phyloP scores from a whole-genome alignment of 2,329 filamentous ascomycete species.

The Chalara sp. region DNA sequence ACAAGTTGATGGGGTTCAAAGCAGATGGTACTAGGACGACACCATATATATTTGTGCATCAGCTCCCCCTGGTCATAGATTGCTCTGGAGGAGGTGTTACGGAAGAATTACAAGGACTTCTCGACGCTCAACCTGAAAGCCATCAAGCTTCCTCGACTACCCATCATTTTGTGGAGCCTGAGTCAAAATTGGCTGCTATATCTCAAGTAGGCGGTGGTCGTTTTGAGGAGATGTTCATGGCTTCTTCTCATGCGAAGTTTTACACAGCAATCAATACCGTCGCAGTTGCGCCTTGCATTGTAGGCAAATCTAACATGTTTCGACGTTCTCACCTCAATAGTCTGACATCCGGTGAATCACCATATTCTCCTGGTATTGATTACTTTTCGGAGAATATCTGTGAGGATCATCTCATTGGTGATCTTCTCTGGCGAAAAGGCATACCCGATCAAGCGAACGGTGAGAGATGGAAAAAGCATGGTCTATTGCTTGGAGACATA shows the following conservation, averaged over 20 bases:
- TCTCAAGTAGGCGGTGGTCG: slow-evolving; percentile 61
- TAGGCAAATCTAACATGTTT: slow-evolving; percentile 99
- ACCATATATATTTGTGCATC: slow-evolving; percentile 89
- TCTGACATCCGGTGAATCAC: slow-evolving; percentile 44
- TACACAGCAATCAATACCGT: slow-evolving; percentile 96
- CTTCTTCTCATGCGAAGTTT: slow-evolving; percentile 91
- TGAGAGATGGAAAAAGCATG: slow-evolving; percentile 64
- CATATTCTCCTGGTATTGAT: slow-evolving; percentile 64
- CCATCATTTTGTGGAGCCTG: slow-evolving; percentile 18
- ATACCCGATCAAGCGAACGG: slow-evolving; percentile 40
- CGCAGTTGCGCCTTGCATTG: slow-evolving; percentile 81
- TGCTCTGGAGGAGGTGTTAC: slow-evolving; percentile 36
- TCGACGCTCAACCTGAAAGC: slow-evolving; percentile 7
- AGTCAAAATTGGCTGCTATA: slow-evolving; percentile 17
- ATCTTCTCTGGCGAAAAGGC: slow-evolving; percentile 74
- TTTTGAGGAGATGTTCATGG: slow-evolving; percentile 91
- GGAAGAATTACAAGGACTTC: slow-evolving; percentile 18
- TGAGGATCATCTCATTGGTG: slow-evolving; percentile 93
- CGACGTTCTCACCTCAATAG: slow-evolving; percentile 81
- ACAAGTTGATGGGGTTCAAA: slow-evolving; percentile 67
- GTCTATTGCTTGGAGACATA: slow-evolving; percentile 75
- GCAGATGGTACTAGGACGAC: slow-evolving; percentile 41
- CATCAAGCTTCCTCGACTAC: slow-evolving; percentile 22
- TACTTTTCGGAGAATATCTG: slow-evolving; percentile 95
- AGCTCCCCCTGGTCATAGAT: slow-evolving; percentile 86